phyloP scores from a whole-genome alignment of 1,284 basidiomycete species.

The Hemileia vastatrix region DNA sequence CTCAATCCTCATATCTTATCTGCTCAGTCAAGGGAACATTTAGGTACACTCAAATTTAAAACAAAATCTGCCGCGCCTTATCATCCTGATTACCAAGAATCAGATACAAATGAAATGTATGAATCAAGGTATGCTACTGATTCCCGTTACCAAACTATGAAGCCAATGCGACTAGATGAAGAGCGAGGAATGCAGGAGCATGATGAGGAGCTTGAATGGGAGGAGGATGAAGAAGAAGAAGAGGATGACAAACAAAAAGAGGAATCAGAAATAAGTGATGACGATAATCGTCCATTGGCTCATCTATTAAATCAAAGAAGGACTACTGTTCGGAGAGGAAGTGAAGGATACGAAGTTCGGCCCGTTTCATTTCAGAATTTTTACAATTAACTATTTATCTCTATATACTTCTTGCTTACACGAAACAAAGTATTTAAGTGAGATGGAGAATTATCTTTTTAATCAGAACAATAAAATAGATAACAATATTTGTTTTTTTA shows the following conservation, averaged over 20 bases:
- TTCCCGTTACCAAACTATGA: background rate
- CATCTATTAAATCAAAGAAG: background rate
- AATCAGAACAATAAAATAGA: too few relatives aligned
- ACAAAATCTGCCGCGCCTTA: constrained; percentile 11
- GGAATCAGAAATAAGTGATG: background rate
- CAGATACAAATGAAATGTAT: constrained; percentile 1
- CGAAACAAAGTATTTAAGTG: too few relatives aligned
- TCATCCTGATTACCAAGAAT: constrained; percentile 17
- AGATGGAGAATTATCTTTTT: too few relatives aligned
- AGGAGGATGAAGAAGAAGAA: too few relatives aligned
- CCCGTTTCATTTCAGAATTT: too few relatives aligned
- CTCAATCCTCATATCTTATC: constrained; percentile 30
- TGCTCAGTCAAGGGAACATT: constrained; percentile 1
- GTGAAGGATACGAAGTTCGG: constrained; percentile 66
- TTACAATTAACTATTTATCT: too few relatives aligned
- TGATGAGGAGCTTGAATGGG: too few relatives aligned
- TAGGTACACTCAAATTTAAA: background rate
- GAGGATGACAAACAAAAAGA: constrained; percentile 12
- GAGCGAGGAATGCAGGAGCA: too few relatives aligned
- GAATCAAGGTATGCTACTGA: constrained; percentile 3
- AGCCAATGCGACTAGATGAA: background rate
- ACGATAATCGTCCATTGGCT: background rate
- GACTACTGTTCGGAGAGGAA: constrained; percentile 54
- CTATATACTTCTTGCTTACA: too few relatives aligned
- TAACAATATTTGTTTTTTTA: too few relatives aligned